Evolutionary conservation across 1,139 yeast genomes (phyloP).

Genomic region (Kluyveromyces marxianus): DNA sequence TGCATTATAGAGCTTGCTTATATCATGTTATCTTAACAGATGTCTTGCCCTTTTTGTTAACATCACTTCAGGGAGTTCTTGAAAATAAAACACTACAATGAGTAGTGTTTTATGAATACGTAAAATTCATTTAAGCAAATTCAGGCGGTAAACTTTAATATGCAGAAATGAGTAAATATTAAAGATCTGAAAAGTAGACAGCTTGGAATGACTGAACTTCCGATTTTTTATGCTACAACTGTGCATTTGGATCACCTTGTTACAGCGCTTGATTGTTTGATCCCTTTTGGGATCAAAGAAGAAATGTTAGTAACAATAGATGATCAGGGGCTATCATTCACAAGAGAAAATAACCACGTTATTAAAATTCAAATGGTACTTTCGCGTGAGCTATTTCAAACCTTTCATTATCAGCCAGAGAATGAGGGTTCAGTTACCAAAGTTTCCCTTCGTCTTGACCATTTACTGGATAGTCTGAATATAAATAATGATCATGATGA

Average conservation of each 20-base stretch:
- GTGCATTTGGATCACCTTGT: conserved; percentile 30
- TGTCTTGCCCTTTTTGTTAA: too few species aligned
- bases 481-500: conserved; percentile 29
- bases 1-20: neutral
- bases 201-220: neutral
- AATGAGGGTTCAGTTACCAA: conserved; percentile 18
- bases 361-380: conserved; percentile 27
- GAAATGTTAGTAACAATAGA: conserved; percentile 32
- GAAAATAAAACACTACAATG: too few species aligned
- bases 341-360: conserved; percentile 32
- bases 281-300: conserved; percentile 27
- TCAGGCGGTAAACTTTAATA: too few species aligned
- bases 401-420: conserved; percentile 21
- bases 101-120: too few species aligned
- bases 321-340: conserved; percentile 34
- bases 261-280: conserved; percentile 27
- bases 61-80: too few species aligned
- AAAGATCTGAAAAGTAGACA: neutral
- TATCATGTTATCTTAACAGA: too few species aligned
- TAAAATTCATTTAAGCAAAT: too few species aligned
- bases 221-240: conserved; percentile 27
- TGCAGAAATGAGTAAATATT: neutral
- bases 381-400: conserved; percentile 29
- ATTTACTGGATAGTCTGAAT: conserved; percentile 41
- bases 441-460: conserved; percentile 35